Evolutionary conservation across 2,329 filamentous ascomycete species (phyloP), one percentile per base, ranked within the genome.

Genomic region (Cadophora luteo-olivacea): DNA sequence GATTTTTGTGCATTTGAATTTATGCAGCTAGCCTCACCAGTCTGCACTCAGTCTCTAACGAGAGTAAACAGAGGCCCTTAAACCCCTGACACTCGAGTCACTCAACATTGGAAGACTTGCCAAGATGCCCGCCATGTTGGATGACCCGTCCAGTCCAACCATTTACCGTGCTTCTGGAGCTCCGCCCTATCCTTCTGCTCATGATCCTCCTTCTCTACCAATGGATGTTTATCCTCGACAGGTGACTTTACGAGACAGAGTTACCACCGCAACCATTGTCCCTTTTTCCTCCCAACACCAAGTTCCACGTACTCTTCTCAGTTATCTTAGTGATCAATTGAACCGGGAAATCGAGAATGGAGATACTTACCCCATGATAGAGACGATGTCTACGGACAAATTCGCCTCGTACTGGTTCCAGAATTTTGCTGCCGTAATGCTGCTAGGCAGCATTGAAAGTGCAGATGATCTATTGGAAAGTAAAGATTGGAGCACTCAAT

Each of bases 331-430:
- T 71, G 85, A 89, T 70, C 87, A 91, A 76, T 81, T 92, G 65
- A 92, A 91, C 73, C 85, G 87, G 74, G 91, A 92, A 78, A 92
- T 92, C 73, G 89, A 91, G 74, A 88, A 88, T 75, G 90, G 90
- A 25, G 89, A 92, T 75, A 92, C 90, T 0, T 92, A 92, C 77
- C 89, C 90, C 22, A 90, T 92, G 86, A 85, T 88, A 67, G 85
- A 90, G 57, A 82, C 84, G 14, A 84, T 92, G 77, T 80, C 87
- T 1, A 78, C 89, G 2, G 84, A 87, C 8, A 84, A 84, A 48
- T 93, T 92, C 75, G 86, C 86, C 2, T 82, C 85, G 19, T 92
- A 92, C 77, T 93, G 90, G 90, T 92, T 93, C 77, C 87, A 88
- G 60, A 90, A 91, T 74, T 92, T 92, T 75, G 89, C 85, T 60